Base-by-base conservation (phyloP, 1,284 basidiomycete species). In the Leccinum angustisporum region DNA sequence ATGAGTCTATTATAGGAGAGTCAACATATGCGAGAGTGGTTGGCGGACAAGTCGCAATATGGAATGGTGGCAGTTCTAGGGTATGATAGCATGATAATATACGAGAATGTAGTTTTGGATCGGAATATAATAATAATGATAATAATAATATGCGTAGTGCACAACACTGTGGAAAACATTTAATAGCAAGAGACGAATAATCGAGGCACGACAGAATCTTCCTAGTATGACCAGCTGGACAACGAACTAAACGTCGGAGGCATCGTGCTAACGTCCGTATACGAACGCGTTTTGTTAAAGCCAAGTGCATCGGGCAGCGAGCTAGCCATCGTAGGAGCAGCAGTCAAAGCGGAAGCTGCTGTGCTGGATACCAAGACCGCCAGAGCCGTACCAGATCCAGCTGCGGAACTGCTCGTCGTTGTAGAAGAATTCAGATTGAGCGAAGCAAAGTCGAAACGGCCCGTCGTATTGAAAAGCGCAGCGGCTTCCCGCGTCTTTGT, bases 401-500 rank as follows among this genome's bases (percentile, higher is more conserved):
- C 7, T 14, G 14, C 50, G 13, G 50, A 16, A 51, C 21, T 25
- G 25, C 50, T 10, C 14, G 50, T 16, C 21, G 50, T 51, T 25
- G 50, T 14, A 51, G 50, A 27, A 27, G 25, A 25, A 51, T 25
- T 59, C 10, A n/a, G 8, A 31, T 70, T 56, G 10, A 66, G 27
- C 6, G 63, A 53, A 6, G 63, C 52, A 21, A 63, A 33, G 40
- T 73, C 51, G 33, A 73, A 71, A n/a, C 38, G n/a, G 13, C 70
- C 61, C 1, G 62, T 63, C 4, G 21, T 54, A 53, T 63, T 62
- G 62, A 68, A 74, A 27, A 59, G 57, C 2, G 63, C 59, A 9
- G 62, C 43, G 11, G 65, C 70, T 11, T 73, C 61, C 52, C 18
- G 56, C 5, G 72, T 43, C 16, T 52, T 50, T 11, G 51, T 8